Base-by-base conservation (phyloP, 371 early-diverging fungal species). In the Mortierella sp. region DNA sequence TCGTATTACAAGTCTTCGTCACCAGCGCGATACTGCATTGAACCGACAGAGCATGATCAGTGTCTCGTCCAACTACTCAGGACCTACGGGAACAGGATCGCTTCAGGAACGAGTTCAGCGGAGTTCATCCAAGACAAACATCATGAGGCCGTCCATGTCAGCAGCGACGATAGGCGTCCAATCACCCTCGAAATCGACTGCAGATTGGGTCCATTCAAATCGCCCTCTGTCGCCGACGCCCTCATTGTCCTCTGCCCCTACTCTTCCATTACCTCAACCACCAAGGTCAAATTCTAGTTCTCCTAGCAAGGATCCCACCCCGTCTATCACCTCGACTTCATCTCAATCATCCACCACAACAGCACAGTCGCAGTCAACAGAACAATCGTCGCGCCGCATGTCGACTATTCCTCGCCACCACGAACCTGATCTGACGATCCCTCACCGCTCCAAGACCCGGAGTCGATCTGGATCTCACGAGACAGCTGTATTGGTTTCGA, bases 71-170 rank as follows among this genome's bases (percentile, higher is more conserved):
- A 47, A 41, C 16, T 39, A 41, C 2, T 53, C 48, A 22, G 61
- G 43, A 34, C 24, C 44, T 0, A 24, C 13, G 39, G 70, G 70
- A 10, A 69, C 70, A 16, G 74, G 74, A 58, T 79, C 79, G 8
- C 53, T 79, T 4, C 79, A 79, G 58, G 79, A 74, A 45, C 71
- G 75, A 26, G 71, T 79, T 34, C 79, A 79, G 58, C 74, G 79
- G 29, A 67, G 48, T 19, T 45, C 75, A 14, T 74, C 79, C 1
- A 66, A 68, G 40, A 45, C 74, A 19, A 68, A 64, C 29, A 37
- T 71, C n/a, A 43, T 74, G 66, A 45, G 66, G 43, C 58, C 74
- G 7, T 22, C 71, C 7, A n/a, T 55, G 31, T 55, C 64, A 4
- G 39, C 58, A 1, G 39, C 24, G n/a, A 50, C 41, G 26, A 3